Evolutionary conservation across 805 yeast species (phyloP).

Genomic region (Phaffomyces antillensis): DNA sequence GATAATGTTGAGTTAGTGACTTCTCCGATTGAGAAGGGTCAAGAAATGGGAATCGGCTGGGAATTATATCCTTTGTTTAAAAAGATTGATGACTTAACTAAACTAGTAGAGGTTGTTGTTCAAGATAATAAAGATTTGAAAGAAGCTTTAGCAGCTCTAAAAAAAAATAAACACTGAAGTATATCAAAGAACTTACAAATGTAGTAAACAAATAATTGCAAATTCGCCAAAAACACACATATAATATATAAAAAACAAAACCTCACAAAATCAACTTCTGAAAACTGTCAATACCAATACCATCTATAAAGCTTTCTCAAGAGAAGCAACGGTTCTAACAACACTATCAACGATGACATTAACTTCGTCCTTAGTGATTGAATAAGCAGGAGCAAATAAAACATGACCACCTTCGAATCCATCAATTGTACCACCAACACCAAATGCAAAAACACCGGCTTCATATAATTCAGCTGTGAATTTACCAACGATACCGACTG

Average conservation of each 20-base stretch:
- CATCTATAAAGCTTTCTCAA: conserved; percentile 10
- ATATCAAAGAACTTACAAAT: not conserved
- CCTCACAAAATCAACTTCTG: too few relatives aligned
- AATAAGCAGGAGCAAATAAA: conserved; percentile 39
- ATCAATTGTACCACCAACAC: conserved; percentile 32
- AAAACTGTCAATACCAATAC: too few relatives aligned
- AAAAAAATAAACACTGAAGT: not conserved
- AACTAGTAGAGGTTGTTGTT: conserved; percentile 15
- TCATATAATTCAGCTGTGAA: conserved; percentile 29
- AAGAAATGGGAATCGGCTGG: conserved; percentile 52
- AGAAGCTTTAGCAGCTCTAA: conserved; percentile 4
- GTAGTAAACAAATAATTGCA: not conserved
- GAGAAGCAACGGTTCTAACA: conserved; percentile 15
- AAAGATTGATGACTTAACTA: conserved; percentile 35
- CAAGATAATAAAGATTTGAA: conserved; percentile 16
- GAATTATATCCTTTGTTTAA: conserved; percentile 49
- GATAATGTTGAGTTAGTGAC: conserved; percentile 39
- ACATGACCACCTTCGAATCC: conserved; percentile 38
- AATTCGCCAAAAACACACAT: not conserved
- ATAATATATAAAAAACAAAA: not conserved
- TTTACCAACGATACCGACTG: conserved; percentile 23
- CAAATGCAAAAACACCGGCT: conserved; percentile 37
- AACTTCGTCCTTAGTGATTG: conserved; percentile 30
- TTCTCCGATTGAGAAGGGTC: conserved; percentile 56
- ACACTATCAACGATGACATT: conserved; percentile 28